Base-by-base conservation (phyloP, 805 yeast genomes). In the Candida loeiensis region DNA sequence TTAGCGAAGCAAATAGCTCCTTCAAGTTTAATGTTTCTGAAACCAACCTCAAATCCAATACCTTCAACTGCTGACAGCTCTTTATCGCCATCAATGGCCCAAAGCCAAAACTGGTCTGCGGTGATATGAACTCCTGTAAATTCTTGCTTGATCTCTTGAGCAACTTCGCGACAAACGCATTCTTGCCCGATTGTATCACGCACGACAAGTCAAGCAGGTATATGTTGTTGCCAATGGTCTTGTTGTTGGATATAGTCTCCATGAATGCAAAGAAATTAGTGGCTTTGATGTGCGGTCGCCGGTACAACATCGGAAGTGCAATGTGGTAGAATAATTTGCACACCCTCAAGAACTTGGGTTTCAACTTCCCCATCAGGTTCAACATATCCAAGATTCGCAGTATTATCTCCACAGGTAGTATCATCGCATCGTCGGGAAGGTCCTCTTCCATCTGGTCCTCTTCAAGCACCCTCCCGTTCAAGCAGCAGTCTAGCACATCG, bases 81-180 rank as follows among this genome's bases (percentile, higher is more conserved):
- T 85, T 75, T 33, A 93, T 68, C 37, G 95, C 80, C n/a, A 87
- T 75, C 48, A 91, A 64, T 1, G 98, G 97, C 2, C 95, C 85
- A 36, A 80, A 74, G 0, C 99, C 99, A 66, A 93, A 91, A 64
- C 95, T 84, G 22, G 97, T 82, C 56, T 91, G 98, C 3, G 98
- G 96, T 0, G 98, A 96, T 6, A 85, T 75, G 51, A 93, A 89
- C 8, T 71, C 66, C 46, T 79, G 76, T 36, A 93, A 64, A 27
- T 71, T 74, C 14, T 71, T 58, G 6, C 89, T 76, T 40, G 96
- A 85, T 29, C 96, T 71, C 52, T 95, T 77, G 40, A 93, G 65
- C 5, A 93, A 58, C 48, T 85, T 82, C 0, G 97, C 87, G 9
- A 91, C 88, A 58, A 73, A 84, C 4, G 97, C 91, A 61, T 89